phyloP scores from a whole-genome alignment of 129 eudicot species.

The Silybum marianum region DNA sequence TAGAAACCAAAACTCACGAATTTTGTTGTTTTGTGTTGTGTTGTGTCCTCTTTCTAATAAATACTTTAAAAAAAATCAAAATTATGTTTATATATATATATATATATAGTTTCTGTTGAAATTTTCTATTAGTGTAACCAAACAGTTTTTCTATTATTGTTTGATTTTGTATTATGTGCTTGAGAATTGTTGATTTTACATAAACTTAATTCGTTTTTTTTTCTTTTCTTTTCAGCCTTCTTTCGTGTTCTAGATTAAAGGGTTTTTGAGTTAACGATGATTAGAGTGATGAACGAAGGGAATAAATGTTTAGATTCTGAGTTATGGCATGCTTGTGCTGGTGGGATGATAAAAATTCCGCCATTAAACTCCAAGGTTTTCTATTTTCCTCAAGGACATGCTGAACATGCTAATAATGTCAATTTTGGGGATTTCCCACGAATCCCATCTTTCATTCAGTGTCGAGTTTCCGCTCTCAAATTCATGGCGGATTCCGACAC shows the following conservation, averaged over 20 bases:
- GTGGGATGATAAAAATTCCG: constrained; percentile 57
- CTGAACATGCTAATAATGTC: constrained; percentile 52
- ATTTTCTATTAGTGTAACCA: too few species aligned
- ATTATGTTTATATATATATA: neutral
- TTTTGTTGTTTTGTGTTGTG: constrained; percentile 34
- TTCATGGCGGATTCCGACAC: constrained; percentile 46
- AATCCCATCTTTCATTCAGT: constrained; percentile 34
- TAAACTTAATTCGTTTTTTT: constrained; percentile 3
- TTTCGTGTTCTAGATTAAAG: constrained; percentile 1
- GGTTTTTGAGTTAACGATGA: constrained; percentile 27
- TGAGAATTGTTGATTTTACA: constrained; percentile 10
- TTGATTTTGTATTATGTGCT: neutral
- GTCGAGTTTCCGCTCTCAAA: constrained; percentile 42
- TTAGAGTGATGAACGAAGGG: constrained; percentile 53
- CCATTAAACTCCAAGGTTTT: constrained; percentile 52
- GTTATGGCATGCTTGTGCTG: constrained; percentile 85
- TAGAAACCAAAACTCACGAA: constrained; percentile 18
- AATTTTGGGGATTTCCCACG: constrained; percentile 48
- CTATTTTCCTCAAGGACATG: constrained; percentile 91
- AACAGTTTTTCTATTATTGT: neutral
- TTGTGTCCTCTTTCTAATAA: constrained; percentile 24
- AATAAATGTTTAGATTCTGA: constrained; percentile 66
- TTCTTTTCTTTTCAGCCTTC: neutral
- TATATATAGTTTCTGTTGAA: neutral
- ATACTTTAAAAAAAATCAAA: neutral